phyloP scores from a whole-genome alignment of 2,329 filamentous ascomycete species.

The Corynespora cassiicola region DNA sequence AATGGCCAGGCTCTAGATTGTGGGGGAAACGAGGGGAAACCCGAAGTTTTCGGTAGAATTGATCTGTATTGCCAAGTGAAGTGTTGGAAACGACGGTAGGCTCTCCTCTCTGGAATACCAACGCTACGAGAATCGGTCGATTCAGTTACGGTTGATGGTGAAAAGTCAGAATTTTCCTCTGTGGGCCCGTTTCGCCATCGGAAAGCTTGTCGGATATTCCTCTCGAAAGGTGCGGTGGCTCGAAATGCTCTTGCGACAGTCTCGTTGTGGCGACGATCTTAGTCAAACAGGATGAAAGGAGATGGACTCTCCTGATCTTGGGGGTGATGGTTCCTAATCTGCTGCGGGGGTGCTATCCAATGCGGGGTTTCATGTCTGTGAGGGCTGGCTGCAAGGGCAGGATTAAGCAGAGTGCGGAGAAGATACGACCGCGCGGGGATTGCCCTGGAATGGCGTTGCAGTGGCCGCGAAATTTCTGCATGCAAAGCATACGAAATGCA shows the following conservation, averaged over 20 bases:
- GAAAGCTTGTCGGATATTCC: too few relatives aligned
- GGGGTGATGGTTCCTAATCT: conserved; percentile 12
- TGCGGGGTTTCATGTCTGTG: conserved; percentile 9
- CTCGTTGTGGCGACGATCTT: neutral
- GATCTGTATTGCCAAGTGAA: conserved; percentile 15
- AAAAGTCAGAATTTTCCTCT: too few relatives aligned
- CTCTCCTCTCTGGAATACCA: too few relatives aligned
- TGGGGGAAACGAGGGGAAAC: conserved; percentile 19
- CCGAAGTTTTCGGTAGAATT: conserved; percentile 22
- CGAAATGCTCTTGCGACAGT: neutral
- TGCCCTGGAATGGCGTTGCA: conserved; percentile 18
- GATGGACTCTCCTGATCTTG: conserved; percentile 4
- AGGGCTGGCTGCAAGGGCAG: conserved; percentile 13
- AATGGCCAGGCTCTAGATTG: conserved; percentile 21
- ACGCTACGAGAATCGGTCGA: neutral
- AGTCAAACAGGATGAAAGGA: conserved; percentile 1
- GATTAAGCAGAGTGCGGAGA: conserved; percentile 23
- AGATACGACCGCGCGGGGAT: conserved; percentile 14
- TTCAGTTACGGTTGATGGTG: neutral
- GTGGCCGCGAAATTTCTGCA: conserved; percentile 17
- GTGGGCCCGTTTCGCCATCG: too few relatives aligned
- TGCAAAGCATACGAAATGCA: conserved; percentile 32
- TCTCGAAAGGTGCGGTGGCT: neutral
- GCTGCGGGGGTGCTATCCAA: conserved; percentile 17
- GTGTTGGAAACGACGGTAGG: too few relatives aligned